Evolutionary conservation across 2,329 filamentous ascomycete genomes (phyloP), one percentile per base, ranked within the genome.

Genomic region (Pestalotiopsis fici): DNA sequence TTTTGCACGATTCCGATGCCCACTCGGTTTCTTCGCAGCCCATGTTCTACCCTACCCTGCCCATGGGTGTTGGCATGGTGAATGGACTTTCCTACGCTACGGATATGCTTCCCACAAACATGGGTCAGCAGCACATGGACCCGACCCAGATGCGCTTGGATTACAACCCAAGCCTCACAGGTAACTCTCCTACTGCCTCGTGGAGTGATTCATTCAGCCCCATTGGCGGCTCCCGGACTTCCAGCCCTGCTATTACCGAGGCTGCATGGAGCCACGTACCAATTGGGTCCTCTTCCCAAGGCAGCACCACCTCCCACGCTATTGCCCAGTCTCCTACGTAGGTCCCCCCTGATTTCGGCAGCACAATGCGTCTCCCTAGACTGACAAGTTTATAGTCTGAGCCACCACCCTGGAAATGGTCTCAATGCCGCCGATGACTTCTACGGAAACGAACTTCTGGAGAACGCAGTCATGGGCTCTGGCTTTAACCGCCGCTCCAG

Each of bases 141-240:
- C 87, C 87, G 64, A 79, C 83, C 64, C 85, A 88, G 71, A 85
- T 88, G 79, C 83, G 83, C 70, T 77, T 87, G 73, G 84, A 85
- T 73, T 85, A 85, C 76, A 85, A 87, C 70, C 75, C 83, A 57
- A 82, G 79, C 70, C 74, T 87, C 67, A 75, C 81, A 61, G 83
- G 82, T 69, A 80, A 82, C 71, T 87, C 86, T 28, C 86, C 87
- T 12, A 80, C 82, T 62, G 80, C 83, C 66, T 83, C 85, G 12
- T 87, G 85, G 79, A 83, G 83, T 72, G 85, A 83, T 71, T 77
- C 75, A 60, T 82, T 85, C 71, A 87, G 85, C 74, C 85, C 84
- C 68, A 82, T 81, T 69, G 57, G 57, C 31, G 84, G 83, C 63
- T 87, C 86, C 64, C 83, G 82, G 66, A 82, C 82, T 59, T 87